A percentile compares a stretch with the other conserved stretches of the same genome.
phyloP scores from a whole-genome alignment of 106 monocot species.

The Posidonia australis region DNA sequence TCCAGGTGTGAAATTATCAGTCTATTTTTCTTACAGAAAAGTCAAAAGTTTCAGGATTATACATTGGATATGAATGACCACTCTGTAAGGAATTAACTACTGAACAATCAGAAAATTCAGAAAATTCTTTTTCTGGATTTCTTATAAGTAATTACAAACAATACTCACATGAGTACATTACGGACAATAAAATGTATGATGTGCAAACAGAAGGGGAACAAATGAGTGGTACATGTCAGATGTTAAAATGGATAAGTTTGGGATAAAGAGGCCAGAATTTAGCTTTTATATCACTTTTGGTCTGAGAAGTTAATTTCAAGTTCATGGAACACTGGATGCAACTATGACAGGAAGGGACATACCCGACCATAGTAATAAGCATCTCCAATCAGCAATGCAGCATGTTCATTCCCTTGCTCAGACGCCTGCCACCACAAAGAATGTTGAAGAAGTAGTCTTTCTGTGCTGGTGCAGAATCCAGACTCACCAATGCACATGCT shows the following conservation, averaged over 20 bases:
- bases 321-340: background rate
- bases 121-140: too few relatives aligned
- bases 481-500: constrained; percentile 93
- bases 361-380: constrained; percentile 98
- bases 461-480: constrained; percentile 68
- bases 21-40: too few relatives aligned
- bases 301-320: background rate
- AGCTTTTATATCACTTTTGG: background rate
- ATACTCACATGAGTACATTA: too few relatives aligned
- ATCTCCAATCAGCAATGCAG: constrained; percentile 95
- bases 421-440: constrained; percentile 98
- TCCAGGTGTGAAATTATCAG: too few relatives aligned
- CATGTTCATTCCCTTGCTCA: constrained; percentile 99
- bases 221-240: background rate
- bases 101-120: too few relatives aligned
- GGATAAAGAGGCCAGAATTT: background rate
- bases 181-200: too few relatives aligned
- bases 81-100: too few relatives aligned
- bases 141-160: too few relatives aligned
- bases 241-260: background rate
- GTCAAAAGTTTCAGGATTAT: too few relatives aligned
- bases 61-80: too few relatives aligned
- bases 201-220: background rate
- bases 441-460: constrained; percentile 86
- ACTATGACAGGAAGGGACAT: constrained; percentile 16